These are phyloP conservation scores for Olyra latifolia DNA, from an alignment of 176 grass and related monocot genomes.

Conservation along the genomic window DNA sequence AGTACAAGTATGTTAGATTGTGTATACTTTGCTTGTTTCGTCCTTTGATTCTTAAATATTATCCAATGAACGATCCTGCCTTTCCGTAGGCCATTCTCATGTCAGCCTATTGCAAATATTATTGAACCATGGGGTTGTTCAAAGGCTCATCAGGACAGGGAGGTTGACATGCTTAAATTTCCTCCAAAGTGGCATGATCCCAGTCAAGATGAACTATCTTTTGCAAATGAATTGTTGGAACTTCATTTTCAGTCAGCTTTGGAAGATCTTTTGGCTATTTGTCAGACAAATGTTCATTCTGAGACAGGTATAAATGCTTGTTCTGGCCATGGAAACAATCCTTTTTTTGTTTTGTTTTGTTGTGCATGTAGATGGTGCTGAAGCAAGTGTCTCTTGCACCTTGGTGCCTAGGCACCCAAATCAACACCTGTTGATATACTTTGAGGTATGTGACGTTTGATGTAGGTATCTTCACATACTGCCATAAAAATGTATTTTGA, in stretches of 20 bases:
- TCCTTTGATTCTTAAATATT: conserved; percentile 25
- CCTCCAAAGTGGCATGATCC: conserved; percentile 84
- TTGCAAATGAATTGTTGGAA: conserved; percentile 85
- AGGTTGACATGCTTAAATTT: conserved; percentile 54
- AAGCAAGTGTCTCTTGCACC: neutral
- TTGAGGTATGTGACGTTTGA: no score
- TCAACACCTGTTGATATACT: no score
- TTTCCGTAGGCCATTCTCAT: conserved; percentile 62
- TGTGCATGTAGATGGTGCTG: conserved; percentile 1
- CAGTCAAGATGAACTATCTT: conserved; percentile 74
- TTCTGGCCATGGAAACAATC: conserved; percentile 3
- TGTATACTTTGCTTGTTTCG: conserved; percentile 25
- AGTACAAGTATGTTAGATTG: conserved; percentile 70
- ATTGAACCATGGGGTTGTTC: conserved; percentile 90
- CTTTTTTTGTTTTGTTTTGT: neutral
- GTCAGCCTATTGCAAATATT: conserved; percentile 53
- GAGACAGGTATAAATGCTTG: conserved; percentile 64
- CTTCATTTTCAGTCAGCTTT: conserved; percentile 87
- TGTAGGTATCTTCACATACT: no score
- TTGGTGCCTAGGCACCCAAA: no score
- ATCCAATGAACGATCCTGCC: conserved; percentile 6
- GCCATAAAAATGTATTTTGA: no score
- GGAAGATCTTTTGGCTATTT: conserved; percentile 78
- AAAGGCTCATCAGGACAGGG: conserved; percentile 60
- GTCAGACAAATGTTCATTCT: conserved; percentile 53